Percentiles rank a stretch among this genome's conserved stretches.
phyloP scores from a whole-genome alignment of 2,329 filamentous ascomycete species.

The Colletotrichum sp. region DNA sequence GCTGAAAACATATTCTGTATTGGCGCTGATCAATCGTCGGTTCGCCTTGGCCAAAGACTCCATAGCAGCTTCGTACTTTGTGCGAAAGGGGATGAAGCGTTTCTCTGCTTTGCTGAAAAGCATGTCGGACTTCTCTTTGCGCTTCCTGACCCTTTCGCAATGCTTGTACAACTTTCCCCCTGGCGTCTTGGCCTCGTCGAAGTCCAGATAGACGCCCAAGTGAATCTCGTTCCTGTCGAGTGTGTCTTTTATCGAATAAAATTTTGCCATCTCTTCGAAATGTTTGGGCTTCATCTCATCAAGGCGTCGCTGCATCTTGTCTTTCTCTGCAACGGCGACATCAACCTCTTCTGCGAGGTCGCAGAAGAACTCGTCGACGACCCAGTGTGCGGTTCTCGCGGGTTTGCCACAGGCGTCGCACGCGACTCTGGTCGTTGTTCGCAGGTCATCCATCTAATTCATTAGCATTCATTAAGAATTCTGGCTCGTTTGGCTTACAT shows the following conservation, averaged over 20 bases:
- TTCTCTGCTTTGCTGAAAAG: too few relatives aligned
- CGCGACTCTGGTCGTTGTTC: not conserved
- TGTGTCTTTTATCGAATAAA: not conserved
- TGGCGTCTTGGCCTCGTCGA: too few relatives aligned
- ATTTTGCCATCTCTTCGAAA: not conserved
- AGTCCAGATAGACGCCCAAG: too few relatives aligned
- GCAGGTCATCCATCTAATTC: not conserved
- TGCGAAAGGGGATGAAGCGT: too few relatives aligned
- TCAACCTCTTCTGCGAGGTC: not conserved
- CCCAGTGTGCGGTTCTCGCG: not conserved
- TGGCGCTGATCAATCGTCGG: too few relatives aligned
- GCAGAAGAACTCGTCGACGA: not conserved
- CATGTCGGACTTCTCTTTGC: too few relatives aligned
- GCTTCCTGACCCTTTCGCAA: too few relatives aligned
- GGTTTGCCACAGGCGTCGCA: not conserved
- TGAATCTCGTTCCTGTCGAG: not conserved
- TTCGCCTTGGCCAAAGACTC: too few relatives aligned
- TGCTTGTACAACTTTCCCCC: too few relatives aligned
- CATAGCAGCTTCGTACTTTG: too few relatives aligned
- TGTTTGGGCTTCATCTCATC: not conserved
- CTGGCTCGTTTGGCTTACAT: accelerated
- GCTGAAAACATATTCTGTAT: too few relatives aligned
- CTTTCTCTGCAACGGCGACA: not conserved
- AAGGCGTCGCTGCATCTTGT: not conserved
- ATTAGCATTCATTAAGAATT: accelerated